Evolutionary conservation across 108 stramenopile species (phyloP).

Genomic region (Fragilariopsis cylindrus): DNA sequence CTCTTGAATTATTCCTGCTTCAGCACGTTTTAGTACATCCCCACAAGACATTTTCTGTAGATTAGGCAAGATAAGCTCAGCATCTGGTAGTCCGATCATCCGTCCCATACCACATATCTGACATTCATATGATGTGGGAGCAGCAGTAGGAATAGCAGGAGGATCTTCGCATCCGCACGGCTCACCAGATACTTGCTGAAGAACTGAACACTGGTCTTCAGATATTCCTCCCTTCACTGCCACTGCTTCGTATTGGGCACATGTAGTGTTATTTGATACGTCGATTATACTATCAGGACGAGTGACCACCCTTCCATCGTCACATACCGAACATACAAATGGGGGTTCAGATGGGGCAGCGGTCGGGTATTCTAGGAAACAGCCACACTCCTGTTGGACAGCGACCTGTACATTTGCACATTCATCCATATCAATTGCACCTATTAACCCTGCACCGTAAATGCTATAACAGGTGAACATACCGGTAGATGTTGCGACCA

Average conservation of each 20-base stretch:
- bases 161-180: slow-evolving; percentile 19
- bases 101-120: slow-evolving; percentile 24
- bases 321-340: slow-evolving; percentile 15
- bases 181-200: slow-evolving; percentile 12
- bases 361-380: slow-evolving; percentile 7
- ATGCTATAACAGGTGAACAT: slow-evolving; percentile 1
- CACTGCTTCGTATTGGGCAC: slow-evolving; percentile 1
- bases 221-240: slow-evolving; percentile 3
- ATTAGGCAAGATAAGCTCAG: slow-evolving; percentile 1
- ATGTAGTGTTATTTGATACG: background rate
- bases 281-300: slow-evolving; percentile 15
- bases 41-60: slow-evolving; percentile 6
- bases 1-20: background rate
- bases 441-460: slow-evolving; percentile 4
- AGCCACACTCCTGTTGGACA: slow-evolving; percentile 2
- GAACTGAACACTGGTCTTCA: slow-evolving; percentile 8
- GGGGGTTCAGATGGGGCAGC: background rate
- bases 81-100: background rate
- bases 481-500: slow-evolving; percentile 4
- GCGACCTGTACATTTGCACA: background rate
- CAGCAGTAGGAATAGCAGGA: slow-evolving; percentile 4
- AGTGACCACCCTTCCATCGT: slow-evolving; percentile 13
- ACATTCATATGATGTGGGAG: slow-evolving; percentile 12
- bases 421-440: background rate
- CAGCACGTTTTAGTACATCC: slow-evolving; percentile 3